Base-by-base conservation (phyloP, 768 basidiomycete genomes). In the Candolleomyces aberdarensis region DNA sequence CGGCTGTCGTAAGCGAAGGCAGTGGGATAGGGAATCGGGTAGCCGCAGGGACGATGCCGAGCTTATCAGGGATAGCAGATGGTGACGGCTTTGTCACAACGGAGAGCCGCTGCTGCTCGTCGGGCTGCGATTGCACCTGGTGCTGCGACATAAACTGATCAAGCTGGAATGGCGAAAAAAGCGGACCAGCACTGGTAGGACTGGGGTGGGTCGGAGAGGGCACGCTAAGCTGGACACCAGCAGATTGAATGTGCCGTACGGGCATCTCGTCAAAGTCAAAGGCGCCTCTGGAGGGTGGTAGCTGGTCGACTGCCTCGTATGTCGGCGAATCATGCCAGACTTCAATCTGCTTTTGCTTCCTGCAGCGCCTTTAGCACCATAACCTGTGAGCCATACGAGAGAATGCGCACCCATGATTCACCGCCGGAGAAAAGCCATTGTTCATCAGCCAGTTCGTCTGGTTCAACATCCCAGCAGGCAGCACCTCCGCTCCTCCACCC, bases 401-500 rank as follows among this genome's bases (percentile, higher is more conserved):
- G 2, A 47, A 32, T 41, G 47, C 29, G 32, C n/a, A 44, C 44
- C 40, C 52, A 6, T 29, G 22, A 3, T 52, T 13, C 29, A 13
- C 31, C 32, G 8, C 44, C 15, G 29, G 19, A 15, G 17, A 10
- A 56, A 82, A 80, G 13, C 80, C 81, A 53, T 72, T 78, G 64
- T 82, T 80, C 6, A 76, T 62, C 60, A 84, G 79, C 87, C 87
- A 89, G 3, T 76, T 66, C 7, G 79, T 72, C 41, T 76, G 71
- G 68, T 70, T 61, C 31, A 73, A 63, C 60, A 80, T 71, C 43
- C 78, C 78, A 3, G 75, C 73, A 11, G 87, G 83, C n/a, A 91
- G 69, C 14, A 88, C 84, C 71, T 91, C 91, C 10, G 86, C 89
- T 40, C 91, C 89, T 22, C 89, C 89, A 20, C 88, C 89, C 1